Percentiles rank a stretch among this genome's conserved stretches.
These are phyloP conservation scores for Micractinium sp. DNA, from an alignment of 139 green algal genomes.

Conservation along the genomic window DNA sequence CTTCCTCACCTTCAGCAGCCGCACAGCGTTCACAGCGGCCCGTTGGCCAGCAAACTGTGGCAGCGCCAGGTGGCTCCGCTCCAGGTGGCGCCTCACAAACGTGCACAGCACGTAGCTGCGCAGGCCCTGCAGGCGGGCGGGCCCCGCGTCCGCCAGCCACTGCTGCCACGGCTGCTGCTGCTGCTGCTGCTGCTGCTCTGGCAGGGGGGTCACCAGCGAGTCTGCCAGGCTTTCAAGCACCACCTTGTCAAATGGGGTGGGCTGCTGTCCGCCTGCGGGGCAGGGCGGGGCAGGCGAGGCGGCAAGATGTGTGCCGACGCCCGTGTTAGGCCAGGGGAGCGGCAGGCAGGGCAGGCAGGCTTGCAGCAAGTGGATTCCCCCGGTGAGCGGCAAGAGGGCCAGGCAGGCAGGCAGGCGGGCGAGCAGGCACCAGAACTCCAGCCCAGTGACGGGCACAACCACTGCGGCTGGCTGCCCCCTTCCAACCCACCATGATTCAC, in stretches of 20 bases:
- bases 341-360: no score
- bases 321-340: no score
- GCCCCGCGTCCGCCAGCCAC: not conserved
- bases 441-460: not conserved
- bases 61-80: not conserved
- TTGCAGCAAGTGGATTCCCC: no score
- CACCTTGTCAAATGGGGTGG: not conserved
- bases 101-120: not conserved
- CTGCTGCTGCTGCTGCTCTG: not conserved
- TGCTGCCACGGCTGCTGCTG: not conserved
- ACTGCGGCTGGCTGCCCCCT: no score
- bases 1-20: not conserved
- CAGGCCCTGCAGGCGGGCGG: not conserved
- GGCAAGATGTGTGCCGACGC: no score
- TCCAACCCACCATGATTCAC: no score
- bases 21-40: not conserved
- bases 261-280: not conserved
- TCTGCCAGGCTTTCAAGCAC: not conserved
- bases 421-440: no score
- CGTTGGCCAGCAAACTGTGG: not conserved
- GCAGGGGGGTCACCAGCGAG: not conserved
- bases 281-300: no score
- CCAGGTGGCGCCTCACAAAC: constrained; percentile 7
- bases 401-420: not conserved
- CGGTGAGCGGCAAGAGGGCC: no score